Conservation (phyloP, 2,329 filamentous ascomycete species). For the Fusarium euwallaceae region DNA sequence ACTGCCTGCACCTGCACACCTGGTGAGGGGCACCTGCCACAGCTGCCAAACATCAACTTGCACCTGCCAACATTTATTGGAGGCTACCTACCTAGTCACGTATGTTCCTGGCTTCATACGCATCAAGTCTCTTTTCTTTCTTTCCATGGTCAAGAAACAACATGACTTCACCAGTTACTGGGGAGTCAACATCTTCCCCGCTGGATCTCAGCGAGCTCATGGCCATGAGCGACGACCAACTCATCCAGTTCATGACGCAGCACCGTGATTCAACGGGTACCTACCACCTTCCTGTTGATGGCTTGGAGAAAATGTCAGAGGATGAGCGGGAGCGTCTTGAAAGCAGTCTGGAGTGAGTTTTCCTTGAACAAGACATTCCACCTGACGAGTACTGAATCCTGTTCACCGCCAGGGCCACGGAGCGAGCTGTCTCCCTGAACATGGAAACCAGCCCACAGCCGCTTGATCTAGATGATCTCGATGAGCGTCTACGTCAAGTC, state of each 20-base stretch:
- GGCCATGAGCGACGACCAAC: background rate
- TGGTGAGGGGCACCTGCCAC: background rate
- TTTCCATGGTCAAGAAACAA: background rate
- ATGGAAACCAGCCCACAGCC: conserved; percentile 9
- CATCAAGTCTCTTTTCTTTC: background rate
- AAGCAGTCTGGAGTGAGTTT: background rate
- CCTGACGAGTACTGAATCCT: background rate
- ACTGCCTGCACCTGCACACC: background rate
- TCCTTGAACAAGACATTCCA: background rate
- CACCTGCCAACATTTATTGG: background rate
- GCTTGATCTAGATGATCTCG: conserved; percentile 37
- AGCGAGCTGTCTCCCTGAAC: conserved; percentile 4
- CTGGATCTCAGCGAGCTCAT: background rate
- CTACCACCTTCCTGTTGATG: background rate
- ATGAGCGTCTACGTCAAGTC: conserved; percentile 32
- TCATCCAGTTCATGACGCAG: background rate
- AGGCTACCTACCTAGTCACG: background rate
- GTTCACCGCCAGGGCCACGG: background rate
- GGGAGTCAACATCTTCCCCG: background rate
- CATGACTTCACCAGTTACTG: background rate
- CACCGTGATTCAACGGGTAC: accelerated
- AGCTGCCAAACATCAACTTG: background rate
- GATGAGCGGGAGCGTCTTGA: background rate
- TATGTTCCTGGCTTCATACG: background rate
- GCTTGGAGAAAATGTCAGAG: background rate